Evolutionary conservation across 495 filamentous ascomycete species (phyloP).

Genomic region (Coniosporium apollinis): DNA sequence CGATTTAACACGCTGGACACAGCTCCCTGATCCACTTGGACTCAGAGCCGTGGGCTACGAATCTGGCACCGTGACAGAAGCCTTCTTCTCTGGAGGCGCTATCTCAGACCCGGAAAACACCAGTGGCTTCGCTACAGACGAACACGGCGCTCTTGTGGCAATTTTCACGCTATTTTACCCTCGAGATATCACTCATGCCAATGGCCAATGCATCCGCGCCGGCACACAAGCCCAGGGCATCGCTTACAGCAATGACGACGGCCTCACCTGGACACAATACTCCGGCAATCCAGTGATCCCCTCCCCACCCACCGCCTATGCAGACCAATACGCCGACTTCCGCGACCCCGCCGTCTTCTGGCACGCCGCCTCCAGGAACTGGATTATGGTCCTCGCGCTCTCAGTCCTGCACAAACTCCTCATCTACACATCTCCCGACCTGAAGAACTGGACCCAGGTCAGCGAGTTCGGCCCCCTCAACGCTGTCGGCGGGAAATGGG

Average conservation of each 20-base stretch:
- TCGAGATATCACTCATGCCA: neutral
- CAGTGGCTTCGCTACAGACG: neutral
- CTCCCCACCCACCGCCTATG: neutral
- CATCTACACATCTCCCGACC: constrained; percentile 6
- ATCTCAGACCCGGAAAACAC: constrained; percentile 3
- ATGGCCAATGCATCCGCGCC: constrained; percentile 1
- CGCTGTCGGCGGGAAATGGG: constrained; percentile 13
- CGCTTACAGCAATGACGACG: constrained; percentile 3
- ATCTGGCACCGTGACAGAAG: neutral
- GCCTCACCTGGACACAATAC: constrained; percentile 10
- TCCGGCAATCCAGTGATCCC: constrained; percentile 9
- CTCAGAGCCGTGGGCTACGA: constrained; percentile 19
- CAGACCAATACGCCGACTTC: constrained; percentile 8
- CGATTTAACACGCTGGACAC: constrained; percentile 28
- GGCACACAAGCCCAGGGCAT: neutral
- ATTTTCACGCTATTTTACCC: neutral
- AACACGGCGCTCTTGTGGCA: neutral
- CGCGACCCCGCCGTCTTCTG: constrained; percentile 13
- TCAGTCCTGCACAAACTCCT: constrained; percentile 7
- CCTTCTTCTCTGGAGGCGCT: constrained; percentile 8
- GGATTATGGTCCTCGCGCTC: constrained; percentile 11
- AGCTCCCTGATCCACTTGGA: constrained; percentile 24
- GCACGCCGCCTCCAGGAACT: constrained; percentile 6
- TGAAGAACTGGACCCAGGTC: neutral
- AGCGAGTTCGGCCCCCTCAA: constrained; percentile 11